Percentiles rank a stretch among this genome's conserved stretches.
These are phyloP conservation scores for Candida vartiovaarae DNA, from an alignment of 805 yeast genomes.

Conservation along the genomic window DNA sequence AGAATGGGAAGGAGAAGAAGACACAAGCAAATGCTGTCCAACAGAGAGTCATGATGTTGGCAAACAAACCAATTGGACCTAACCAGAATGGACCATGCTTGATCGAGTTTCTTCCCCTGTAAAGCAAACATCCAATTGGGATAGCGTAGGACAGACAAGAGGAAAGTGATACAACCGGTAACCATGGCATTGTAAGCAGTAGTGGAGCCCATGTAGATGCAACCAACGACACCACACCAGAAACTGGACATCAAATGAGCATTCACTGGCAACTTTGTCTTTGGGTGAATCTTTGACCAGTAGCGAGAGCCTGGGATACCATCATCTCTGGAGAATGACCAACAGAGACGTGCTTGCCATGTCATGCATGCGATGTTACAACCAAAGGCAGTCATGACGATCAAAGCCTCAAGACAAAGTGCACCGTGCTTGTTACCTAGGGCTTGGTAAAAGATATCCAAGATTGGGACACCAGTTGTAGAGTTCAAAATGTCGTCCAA, in stretches of 20 bases:
- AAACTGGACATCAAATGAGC: slow-evolving; percentile 51
- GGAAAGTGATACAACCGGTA: slow-evolving; percentile 52
- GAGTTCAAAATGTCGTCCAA: slow-evolving; percentile 41
- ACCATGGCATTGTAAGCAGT: slow-evolving; percentile 64
- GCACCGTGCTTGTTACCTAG: slow-evolving; percentile 48
- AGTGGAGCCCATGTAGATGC: slow-evolving; percentile 57
- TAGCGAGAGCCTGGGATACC: slow-evolving; percentile 49
- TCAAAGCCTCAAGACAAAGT: slow-evolving; percentile 38
- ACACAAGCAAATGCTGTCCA: slow-evolving; percentile 57
- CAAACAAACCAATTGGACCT: slow-evolving; percentile 44
- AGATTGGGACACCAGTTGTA: slow-evolving; percentile 51
- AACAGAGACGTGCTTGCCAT: slow-evolving; percentile 61
- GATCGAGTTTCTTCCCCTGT: slow-evolving; percentile 44
- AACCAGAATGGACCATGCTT: slow-evolving; percentile 64
- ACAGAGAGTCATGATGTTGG: slow-evolving; percentile 41
- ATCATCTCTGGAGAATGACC: slow-evolving; percentile 64
- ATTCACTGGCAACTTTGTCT: slow-evolving; percentile 47
- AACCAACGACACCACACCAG: slow-evolving; percentile 48
- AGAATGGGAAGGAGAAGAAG: slow-evolving; percentile 59
- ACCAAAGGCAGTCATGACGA: slow-evolving; percentile 48
- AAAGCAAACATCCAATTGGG: slow-evolving; percentile 42
- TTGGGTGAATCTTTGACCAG: slow-evolving; percentile 40
- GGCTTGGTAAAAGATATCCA: slow-evolving; percentile 58
- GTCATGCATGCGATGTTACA: slow-evolving; percentile 57
- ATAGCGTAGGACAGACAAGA: slow-evolving; percentile 51